Conservation (phyloP, 495 filamentous ascomycete genomes). For the Amorphotheca resinae region DNA sequence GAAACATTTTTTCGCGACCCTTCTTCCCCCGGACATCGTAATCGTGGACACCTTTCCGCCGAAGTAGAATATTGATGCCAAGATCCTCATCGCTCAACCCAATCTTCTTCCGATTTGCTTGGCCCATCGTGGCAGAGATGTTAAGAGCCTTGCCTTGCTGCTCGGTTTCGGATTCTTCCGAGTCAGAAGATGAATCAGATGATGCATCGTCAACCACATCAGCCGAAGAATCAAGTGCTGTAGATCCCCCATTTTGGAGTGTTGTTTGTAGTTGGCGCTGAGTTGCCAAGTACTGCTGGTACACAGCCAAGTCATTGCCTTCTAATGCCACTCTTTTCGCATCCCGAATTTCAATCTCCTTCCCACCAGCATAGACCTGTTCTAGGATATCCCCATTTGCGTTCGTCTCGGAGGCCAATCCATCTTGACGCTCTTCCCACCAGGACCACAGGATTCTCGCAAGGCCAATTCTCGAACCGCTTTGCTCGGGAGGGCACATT, state of each 20-base stretch:
- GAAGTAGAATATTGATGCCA: slow-evolving; percentile 82
- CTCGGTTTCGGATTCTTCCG: slow-evolving; percentile 80
- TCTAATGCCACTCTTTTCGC: slow-evolving; percentile 52
- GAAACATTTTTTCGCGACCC: slow-evolving; percentile 87
- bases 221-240: slow-evolving; percentile 51
- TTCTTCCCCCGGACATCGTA: slow-evolving; percentile 90
- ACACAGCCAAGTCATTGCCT: slow-evolving; percentile 60
- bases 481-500: slow-evolving; percentile 26
- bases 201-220: slow-evolving; percentile 78
- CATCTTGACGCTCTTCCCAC: slow-evolving; percentile 55
- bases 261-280: slow-evolving; percentile 68
- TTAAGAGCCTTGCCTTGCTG: slow-evolving; percentile 89
- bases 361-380: slow-evolving; percentile 52
- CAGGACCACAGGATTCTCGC: slow-evolving; percentile 55
- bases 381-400: slow-evolving; percentile 48
- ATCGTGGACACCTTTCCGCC: slow-evolving; percentile 76
- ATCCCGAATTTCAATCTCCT: slow-evolving; percentile 44
- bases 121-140: slow-evolving; percentile 65
- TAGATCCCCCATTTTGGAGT: slow-evolving; percentile 50
- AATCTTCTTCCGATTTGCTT: slow-evolving; percentile 69
- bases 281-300: slow-evolving; percentile 83
- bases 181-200: slow-evolving; percentile 64
- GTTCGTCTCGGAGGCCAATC: slow-evolving; percentile 45
- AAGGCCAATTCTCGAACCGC: slow-evolving; percentile 29
- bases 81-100: slow-evolving; percentile 74